Evolutionary conservation across 2,329 filamentous ascomycete genomes (phyloP), one percentile per base, ranked within the genome.

Genomic region (Calonectria leucothoes): DNA sequence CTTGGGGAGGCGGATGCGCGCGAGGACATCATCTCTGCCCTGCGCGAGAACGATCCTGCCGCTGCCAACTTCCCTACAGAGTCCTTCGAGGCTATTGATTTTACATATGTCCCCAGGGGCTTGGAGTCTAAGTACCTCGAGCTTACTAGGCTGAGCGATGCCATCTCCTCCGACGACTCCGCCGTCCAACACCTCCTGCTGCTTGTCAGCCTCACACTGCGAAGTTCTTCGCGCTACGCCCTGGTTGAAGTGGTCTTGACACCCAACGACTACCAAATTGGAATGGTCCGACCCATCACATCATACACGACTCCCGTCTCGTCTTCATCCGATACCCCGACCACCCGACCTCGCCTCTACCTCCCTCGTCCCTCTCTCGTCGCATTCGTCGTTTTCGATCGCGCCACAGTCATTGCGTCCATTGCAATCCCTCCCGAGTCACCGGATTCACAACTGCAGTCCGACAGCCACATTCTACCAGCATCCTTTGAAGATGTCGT

Each of bases 401-500:
- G 93, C 75, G 94, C 95, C 5, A 89, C 97, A 31, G 90, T 97
- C 25, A 86, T 98, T 31, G 89, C 94, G 10, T 98, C 95, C 0
- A 89, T 98, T 61, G 89, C 90, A 3, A 89, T 89, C 64, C 87
- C 90, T 1, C 91, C 92, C 17, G 92, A 94, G 52, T 93, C 92
- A 2, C 94, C 95, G 10, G 94, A 95, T 65, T 91, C 91, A 2
- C 95, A 98, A 81, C 88, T 97, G 4, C 90, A 94, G 75, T 86
- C 90, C 69, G 93, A 94, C 69, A 93, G 89, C 45, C 90, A 93
- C 78, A 86, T 90, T 15, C 82, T 92, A 27, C 90, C 91, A 0
- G 85, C 92, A 23, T 90, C 92, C 0, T 98, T 96, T 78, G 95
- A 98, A 82, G 97, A 99, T 82, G 92, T 94, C 2, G 89, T 99